Evolutionary conservation across 164 flowering plant genomes (phyloP).

Genomic region (Magnolia officinalis): DNA sequence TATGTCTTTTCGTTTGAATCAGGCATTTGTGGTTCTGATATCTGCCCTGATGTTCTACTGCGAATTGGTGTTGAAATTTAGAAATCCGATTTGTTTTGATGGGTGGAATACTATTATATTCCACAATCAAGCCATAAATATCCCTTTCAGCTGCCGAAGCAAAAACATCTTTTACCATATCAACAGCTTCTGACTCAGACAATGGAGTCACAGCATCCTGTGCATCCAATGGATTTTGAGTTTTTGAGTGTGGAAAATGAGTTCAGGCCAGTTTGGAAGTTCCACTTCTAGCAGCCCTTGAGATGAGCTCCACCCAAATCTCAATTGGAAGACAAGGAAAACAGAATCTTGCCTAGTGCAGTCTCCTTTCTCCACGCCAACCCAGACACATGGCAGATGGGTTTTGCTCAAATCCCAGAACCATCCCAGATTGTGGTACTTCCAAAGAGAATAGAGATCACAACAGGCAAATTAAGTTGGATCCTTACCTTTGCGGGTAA

Average conservation of each 20-base stretch:
- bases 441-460: not conserved
- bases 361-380: too few relatives aligned
- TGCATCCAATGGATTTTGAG: not conserved
- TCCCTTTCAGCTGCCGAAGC: slow-evolving; percentile 97
- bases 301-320: too few relatives aligned
- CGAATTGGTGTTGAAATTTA: not conserved
- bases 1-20: too few relatives aligned
- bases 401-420: too few relatives aligned
- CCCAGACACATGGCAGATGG: too few relatives aligned
- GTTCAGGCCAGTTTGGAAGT: too few relatives aligned
- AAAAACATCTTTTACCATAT: slow-evolving; percentile 88
- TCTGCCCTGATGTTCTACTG: not conserved
- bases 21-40: not conserved
- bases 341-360: too few relatives aligned
- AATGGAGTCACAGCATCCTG: slow-evolving; percentile 98
- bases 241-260: not conserved
- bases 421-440: too few relatives aligned
- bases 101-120: too few relatives aligned
- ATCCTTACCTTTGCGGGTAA: slow-evolving; percentile 67
- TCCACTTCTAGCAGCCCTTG: too few relatives aligned
- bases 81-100: slow-evolving; percentile 2
- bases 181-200: slow-evolving; percentile 75
- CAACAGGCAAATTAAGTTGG: not conserved
- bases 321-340: too few relatives aligned
- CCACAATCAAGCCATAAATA: too few relatives aligned